Evolutionary conservation across 805 yeast genomes (phyloP).

Genomic region (Zygotorulaspora sp.): DNA sequence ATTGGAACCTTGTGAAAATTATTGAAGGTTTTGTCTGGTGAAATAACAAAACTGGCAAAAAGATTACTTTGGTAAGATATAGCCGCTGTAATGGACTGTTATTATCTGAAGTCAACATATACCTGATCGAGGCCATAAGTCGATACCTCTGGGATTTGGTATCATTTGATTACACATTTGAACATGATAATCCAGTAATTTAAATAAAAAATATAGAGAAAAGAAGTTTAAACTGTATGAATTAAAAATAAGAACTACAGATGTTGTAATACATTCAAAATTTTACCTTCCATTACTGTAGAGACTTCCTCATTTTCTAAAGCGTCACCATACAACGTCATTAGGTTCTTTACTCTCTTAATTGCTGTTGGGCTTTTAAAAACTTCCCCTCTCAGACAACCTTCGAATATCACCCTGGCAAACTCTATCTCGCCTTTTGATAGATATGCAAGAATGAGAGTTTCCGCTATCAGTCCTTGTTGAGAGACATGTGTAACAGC

Average conservation of each 20-base stretch:
- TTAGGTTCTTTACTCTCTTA: slow-evolving; percentile 39
- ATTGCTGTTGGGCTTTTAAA: slow-evolving; percentile 41
- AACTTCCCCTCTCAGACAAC: slow-evolving; percentile 39
- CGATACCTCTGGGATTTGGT: too few relatives aligned
- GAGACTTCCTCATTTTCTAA: slow-evolving; percentile 26
- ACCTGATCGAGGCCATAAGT: too few relatives aligned
- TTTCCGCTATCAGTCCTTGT: slow-evolving; percentile 44
- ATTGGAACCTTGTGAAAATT: too few relatives aligned
- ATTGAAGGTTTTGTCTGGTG: too few relatives aligned
- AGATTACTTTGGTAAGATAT: too few relatives aligned
- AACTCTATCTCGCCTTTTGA: slow-evolving; percentile 49
- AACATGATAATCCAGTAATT: too few relatives aligned
- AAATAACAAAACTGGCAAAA: too few relatives aligned
- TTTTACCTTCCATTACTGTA: slow-evolving; percentile 7
- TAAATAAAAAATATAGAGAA: too few relatives aligned
- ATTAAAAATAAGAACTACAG: slow-evolving; percentile 3
- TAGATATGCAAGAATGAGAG: slow-evolving; percentile 42
- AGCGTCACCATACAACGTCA: slow-evolving; percentile 51
- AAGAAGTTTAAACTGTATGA: too few relatives aligned
- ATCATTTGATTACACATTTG: too few relatives aligned
- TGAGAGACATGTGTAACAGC: slow-evolving; percentile 34
- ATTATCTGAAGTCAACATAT: too few relatives aligned
- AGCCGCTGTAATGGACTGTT: too few relatives aligned
- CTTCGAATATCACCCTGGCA: slow-evolving; percentile 48
- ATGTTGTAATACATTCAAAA: slow-evolving; percentile 6